These are phyloP conservation scores for Zymoseptoria pseudotritici DNA, from an alignment of 2,329 filamentous ascomycete species.

Conservation along the genomic window DNA sequence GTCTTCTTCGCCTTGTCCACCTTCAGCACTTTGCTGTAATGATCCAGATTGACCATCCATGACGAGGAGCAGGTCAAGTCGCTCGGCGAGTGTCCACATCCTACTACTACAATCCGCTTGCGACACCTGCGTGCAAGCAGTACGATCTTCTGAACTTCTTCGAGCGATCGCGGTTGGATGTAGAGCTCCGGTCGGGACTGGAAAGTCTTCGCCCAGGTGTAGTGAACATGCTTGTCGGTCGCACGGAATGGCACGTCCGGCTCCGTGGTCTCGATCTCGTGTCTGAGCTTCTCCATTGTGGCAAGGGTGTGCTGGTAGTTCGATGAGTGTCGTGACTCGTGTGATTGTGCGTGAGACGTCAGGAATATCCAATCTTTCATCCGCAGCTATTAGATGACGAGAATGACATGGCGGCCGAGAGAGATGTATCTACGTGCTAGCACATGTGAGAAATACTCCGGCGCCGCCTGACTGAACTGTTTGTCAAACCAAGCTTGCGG, in stretches of 20 bases:
- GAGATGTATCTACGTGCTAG: neutral
- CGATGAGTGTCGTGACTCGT: neutral
- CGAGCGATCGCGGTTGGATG: slow-evolving; percentile 70
- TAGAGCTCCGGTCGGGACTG: slow-evolving; percentile 84
- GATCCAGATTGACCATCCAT: slow-evolving; percentile 91
- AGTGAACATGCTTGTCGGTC: slow-evolving; percentile 63
- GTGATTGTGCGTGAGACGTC: neutral
- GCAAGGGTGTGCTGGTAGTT: neutral
- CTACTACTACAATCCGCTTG: slow-evolving; percentile 75
- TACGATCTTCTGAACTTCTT: slow-evolving; percentile 77
- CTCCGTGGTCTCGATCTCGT: slow-evolving; percentile 52
- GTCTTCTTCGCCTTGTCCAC: slow-evolving; percentile 59
- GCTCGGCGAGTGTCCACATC: slow-evolving; percentile 85
- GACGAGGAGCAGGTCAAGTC: slow-evolving; percentile 86
- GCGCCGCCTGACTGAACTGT: neutral
- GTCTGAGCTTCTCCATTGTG: slow-evolving; percentile 12
- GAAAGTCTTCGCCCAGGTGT: slow-evolving; percentile 93
- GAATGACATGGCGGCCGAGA: neutral
- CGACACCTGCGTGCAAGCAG: slow-evolving; percentile 73
- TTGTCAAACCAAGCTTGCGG: neutral
- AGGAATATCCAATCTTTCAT: neutral
- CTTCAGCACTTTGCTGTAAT: slow-evolving; percentile 64
- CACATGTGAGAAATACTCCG: neutral
- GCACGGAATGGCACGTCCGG: slow-evolving; percentile 69
- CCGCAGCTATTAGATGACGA: neutral